phyloP scores from a whole-genome alignment of 345 rosid genomes.

The Eucalyptus paniculata region DNA sequence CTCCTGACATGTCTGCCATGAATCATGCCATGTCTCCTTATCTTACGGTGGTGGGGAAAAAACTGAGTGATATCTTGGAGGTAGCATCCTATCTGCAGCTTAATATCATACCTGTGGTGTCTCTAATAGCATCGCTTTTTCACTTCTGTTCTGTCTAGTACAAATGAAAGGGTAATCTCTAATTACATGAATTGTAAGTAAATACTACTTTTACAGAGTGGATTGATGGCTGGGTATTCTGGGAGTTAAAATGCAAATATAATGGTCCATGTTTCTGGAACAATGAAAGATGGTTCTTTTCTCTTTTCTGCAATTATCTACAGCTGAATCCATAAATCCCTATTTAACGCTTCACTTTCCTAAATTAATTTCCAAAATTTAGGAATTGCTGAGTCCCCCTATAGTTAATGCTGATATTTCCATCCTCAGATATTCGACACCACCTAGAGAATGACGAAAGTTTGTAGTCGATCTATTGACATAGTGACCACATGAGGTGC shows the following conservation, averaged over 20 bases:
- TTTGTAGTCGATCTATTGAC: constrained; percentile 12
- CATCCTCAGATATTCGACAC: constrained; percentile 12
- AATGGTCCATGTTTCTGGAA: neutral
- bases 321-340: neutral
- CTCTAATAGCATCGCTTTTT: neutral
- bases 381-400: neutral
- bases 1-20: constrained; percentile 75
- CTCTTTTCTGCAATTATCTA: neutral
- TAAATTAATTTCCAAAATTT: neutral
- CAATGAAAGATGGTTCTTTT: neutral
- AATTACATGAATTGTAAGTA: neutral
- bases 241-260: neutral
- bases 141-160: neutral
- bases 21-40: constrained; percentile 57
- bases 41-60: constrained; percentile 43
- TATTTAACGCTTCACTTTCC: neutral
- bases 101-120: neutral
- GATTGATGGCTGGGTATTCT: neutral
- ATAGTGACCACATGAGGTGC: constrained; percentile 25
- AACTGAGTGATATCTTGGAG: constrained; percentile 53
- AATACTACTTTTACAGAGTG: neutral
- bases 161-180: neutral
- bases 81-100: constrained; percentile 4
- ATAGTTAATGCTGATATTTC: neutral
- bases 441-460: constrained; percentile 11